Conservation (phyloP, 2,329 filamentous ascomycete genomes). For the Eutypa lata region DNA sequence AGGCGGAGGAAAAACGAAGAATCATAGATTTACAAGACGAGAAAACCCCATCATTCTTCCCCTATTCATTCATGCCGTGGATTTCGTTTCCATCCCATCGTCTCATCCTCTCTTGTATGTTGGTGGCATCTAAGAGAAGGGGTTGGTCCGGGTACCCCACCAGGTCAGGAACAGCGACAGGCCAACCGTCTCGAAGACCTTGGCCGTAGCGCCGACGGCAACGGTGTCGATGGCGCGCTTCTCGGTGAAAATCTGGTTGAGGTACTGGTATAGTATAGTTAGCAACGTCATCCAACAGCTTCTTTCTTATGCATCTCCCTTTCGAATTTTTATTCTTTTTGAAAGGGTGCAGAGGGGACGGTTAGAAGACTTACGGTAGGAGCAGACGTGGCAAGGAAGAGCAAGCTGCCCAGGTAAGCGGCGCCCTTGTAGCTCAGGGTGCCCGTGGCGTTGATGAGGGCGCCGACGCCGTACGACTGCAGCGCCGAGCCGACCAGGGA, state of each 20-base stretch:
- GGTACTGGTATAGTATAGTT: conserved; percentile 55
- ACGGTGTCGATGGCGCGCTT: conserved; percentile 89
- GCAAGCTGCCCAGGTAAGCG: conserved; percentile 83
- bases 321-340: background rate
- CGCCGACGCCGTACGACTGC: conserved; percentile 86
- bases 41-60: too few relatives aligned
- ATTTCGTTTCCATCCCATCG: conserved; percentile 1
- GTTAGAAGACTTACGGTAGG: conserved; percentile 75
- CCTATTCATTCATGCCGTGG: too few relatives aligned
- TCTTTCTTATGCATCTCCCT: too few relatives aligned
- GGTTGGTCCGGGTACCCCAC: conserved; percentile 95
- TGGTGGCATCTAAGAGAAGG: conserved; percentile 69
- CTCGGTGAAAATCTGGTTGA: conserved; percentile 84
- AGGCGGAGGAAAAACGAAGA: too few relatives aligned
- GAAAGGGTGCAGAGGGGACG: background rate
- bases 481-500: conserved; percentile 85
- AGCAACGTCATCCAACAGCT: too few relatives aligned
- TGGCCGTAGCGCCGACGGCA: conserved; percentile 77
- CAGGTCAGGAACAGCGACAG: conserved; percentile 90
- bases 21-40: too few relatives aligned
- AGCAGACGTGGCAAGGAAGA: conserved; percentile 88
- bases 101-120: background rate
- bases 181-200: conserved; percentile 89
- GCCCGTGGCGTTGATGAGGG: conserved; percentile 89
- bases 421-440: conserved; percentile 97